phyloP scores from a whole-genome alignment of 352 stramenopile genomes.

The Globisporangium polare region DNA sequence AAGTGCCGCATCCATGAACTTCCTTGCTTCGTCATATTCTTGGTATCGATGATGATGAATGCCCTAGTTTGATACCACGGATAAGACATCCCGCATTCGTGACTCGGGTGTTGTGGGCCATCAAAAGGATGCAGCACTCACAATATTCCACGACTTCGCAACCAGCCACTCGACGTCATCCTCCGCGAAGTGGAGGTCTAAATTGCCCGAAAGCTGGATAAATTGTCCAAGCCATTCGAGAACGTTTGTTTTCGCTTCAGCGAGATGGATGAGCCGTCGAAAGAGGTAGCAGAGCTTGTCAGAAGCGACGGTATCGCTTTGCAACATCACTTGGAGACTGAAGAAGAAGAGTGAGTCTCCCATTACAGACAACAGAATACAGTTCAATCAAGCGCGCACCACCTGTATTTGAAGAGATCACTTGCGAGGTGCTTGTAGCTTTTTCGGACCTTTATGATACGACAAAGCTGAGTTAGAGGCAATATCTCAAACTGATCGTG shows the following conservation, averaged over 20 bases:
- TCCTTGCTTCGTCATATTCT: constrained; percentile 25
- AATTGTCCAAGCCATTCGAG: constrained; percentile 68
- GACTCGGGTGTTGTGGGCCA: neutral
- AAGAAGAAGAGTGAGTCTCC: neutral
- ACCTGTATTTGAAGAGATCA: constrained; percentile 64
- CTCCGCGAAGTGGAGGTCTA: constrained; percentile 41
- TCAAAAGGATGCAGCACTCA: constrained; percentile 23
- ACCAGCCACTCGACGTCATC: constrained; percentile 70
- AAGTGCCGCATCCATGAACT: constrained; percentile 44
- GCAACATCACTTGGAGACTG: constrained; percentile 60
- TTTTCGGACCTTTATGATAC: constrained; percentile 32
- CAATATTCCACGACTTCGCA: constrained; percentile 73
- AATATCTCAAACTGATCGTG: neutral
- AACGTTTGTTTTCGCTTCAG: constrained; percentile 34
- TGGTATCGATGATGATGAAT: constrained; percentile 30
- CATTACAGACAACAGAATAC: neutral
- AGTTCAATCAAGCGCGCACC: neutral
- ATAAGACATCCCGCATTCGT: neutral
- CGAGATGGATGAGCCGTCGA: constrained; percentile 50
- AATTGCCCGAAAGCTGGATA: constrained; percentile 42
- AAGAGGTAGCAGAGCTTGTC: constrained; percentile 54
- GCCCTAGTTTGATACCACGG: constrained; percentile 19
- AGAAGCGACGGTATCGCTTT: constrained; percentile 30
- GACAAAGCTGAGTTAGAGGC: neutral
- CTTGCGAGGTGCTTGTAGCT: constrained; percentile 54